Conservation (phyloP, 108 stramenopile genomes). For the Stephanodiscus minutulus region DNA sequence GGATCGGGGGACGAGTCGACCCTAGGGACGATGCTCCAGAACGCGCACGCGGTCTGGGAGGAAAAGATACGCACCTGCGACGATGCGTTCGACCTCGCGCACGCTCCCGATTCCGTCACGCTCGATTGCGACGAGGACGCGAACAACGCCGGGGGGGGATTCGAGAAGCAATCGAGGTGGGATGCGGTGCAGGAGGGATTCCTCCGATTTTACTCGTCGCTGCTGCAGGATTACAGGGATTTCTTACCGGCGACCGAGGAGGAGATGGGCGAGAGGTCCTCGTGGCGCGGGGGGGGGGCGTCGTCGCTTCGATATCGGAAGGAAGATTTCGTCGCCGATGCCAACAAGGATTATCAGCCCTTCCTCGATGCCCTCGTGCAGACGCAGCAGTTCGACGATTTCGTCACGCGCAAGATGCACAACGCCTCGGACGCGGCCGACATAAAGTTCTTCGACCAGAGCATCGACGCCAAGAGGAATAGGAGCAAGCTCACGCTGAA, state of each 20-base stretch:
- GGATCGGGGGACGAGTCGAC: conserved; percentile 29
- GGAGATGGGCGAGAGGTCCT: conserved; percentile 21
- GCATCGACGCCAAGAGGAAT: conserved; percentile 84
- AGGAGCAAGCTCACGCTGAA: conserved; percentile 67
- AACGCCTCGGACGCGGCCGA: conserved; percentile 78
- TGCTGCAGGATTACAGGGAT: conserved; percentile 82
- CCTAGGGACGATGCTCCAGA: conserved; percentile 26
- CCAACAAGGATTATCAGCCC: conserved; percentile 63
- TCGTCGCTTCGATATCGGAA: conserved; percentile 49
- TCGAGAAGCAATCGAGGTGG: conserved; percentile 75
- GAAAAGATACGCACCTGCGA: conserved; percentile 72
- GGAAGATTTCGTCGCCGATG: conserved; percentile 59
- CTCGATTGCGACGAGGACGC: conserved; percentile 37
- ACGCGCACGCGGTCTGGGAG: conserved; percentile 62
- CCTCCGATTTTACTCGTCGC: conserved; percentile 80
- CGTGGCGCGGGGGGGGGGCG: conserved; percentile 32
- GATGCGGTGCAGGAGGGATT: conserved; percentile 89
- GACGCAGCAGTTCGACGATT: conserved; percentile 92
- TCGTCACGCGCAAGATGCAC: conserved; percentile 83
- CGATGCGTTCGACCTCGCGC: conserved; percentile 81
- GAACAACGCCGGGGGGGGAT: conserved; percentile 29
- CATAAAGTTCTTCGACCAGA: conserved; percentile 88
- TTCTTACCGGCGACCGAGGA: conserved; percentile 52
- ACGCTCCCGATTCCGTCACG: conserved; percentile 66
- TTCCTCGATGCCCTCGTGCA: conserved; percentile 69